A percentile compares a stretch with the other conserved stretches of the same genome.
These are phyloP conservation scores for Apium graveolens DNA, from an alignment of 129 eudicot genomes.

Conservation along the genomic window DNA sequence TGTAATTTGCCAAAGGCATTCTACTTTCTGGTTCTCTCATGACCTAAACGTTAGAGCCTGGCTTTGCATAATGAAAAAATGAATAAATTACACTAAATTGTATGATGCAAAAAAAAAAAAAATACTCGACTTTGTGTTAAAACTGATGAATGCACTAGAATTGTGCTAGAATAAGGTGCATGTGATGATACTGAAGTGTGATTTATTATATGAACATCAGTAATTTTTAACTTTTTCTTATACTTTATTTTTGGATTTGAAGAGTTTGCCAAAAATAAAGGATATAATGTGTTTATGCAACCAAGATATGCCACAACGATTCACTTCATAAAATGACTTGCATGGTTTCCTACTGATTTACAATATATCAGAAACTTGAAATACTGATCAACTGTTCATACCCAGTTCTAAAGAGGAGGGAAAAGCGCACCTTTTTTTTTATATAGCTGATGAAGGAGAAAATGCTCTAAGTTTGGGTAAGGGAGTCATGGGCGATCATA, in stretches of 20 bases:
- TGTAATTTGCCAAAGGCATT: neutral
- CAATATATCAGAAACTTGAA: neutral
- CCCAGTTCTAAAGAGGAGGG: constrained; percentile 35
- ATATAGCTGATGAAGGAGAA: constrained; percentile 87
- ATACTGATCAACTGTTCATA: constrained; percentile 11
- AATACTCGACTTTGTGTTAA: neutral
- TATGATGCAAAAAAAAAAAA: neutral
- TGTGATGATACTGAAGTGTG: neutral
- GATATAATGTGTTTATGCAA: neutral
- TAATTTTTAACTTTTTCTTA: neutral
- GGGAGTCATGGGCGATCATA: constrained; percentile 33
- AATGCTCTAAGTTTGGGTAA: constrained; percentile 54
- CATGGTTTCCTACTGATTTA: neutral
- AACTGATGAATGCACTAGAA: neutral
- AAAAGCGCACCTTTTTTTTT: constrained; percentile 72
- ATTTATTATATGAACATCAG: neutral
- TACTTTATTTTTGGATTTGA: neutral
- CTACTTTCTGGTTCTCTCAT: neutral
- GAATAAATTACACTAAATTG: neutral
- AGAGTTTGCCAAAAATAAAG: neutral
- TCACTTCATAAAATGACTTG: neutral
- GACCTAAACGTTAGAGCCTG: neutral
- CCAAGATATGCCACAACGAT: neutral
- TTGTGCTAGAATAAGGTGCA: neutral
- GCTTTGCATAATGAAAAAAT: neutral